Evolutionary conservation across 495 filamentous ascomycete genomes (phyloP), one percentile per base, ranked within the genome.

Genomic region (Aspergillus funiculosus): DNA sequence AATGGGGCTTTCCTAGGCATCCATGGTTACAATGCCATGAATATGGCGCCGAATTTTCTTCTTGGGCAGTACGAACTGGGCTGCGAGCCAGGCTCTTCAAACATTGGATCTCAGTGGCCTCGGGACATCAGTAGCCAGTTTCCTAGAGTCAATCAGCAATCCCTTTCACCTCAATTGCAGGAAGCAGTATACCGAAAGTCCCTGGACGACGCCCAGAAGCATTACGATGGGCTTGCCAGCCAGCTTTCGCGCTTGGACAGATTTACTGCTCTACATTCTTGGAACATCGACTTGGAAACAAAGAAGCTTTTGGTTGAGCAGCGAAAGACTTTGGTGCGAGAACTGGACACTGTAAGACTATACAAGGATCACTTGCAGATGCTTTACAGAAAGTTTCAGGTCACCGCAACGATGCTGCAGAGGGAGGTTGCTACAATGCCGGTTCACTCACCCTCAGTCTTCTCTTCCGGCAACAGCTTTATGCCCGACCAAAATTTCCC

Each of bases 191-290:
- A 43, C 28, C 41, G 39, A 22, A 50, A 38, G 29, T 51, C 53
- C 14, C 38, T 66, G 15, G 57, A 61, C 13, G 52, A 59, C 19
- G 48, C 51, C 26, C 46, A 39, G 2, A 60, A 63, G 29, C 53
- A 54, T 21, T 53, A 60, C 34, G 55, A 57, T 5, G 36, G 30
- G n/a, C 51, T 71, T 30, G 60, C 59, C 8, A 39, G 50, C 1
- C 50, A 69, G 24, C 60, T 72, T 3, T 55, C 54, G 1, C 59
- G 52, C 10, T 48, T 72, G 9, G 67, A 72, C 31, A 59, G 63
- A 39, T 56, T 71, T 27, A 65, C 65, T 46, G 68, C 68, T 6
- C 42, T 72, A 18, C 57, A 68, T 40, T 54, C 57, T 6, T 67
- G 66, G 52, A 56, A 68, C 22, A 53, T 72, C 19, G 58, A 57